Base-by-base conservation (phyloP, 371 early-diverging fungal genomes). In the Apophysomyces sp. region DNA sequence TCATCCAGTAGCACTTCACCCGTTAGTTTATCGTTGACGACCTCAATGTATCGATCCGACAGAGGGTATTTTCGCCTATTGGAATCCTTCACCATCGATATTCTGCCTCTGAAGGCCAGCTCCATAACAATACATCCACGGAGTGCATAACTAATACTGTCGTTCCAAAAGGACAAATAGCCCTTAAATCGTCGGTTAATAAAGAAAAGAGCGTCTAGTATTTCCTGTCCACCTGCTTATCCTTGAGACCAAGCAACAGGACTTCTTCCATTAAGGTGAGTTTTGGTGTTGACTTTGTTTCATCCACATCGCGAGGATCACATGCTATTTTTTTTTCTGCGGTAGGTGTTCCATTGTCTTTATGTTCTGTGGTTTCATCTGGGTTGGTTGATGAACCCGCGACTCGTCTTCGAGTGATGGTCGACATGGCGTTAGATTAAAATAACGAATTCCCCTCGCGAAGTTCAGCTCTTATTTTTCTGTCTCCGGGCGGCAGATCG, bases 81-180 rank as follows among this genome's bases (percentile, higher is more conserved):
- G n/a, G 90, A 75, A 63, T 94, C 96, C 70, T 92, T 94, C 51
- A 89, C 81, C 75, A 94, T 91, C 18, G 89, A 86, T 61, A 98
- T 92, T 32, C 97, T 86, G 61, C 89, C 87, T 39, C 98, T 85
- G 52, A 98, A 85, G 6, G 96, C 95, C 40, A 98, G 85, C 72
- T 98, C 98, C 83, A 95, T 93, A 31, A 98, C 80, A 67, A 98
- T 97, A 74, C 93, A 91, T 8, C 97, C 98, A 69, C 98, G 88
- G 29, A 97, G 73, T 12, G 94, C 95, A 77, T 97, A 98, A 40
- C 95, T 94, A 56, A 98, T 93, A 74, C 93, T 95, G 76, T 98
- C 98, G 81, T 98, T 98, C 98, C 98, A 97, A 74, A 98, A 97
- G 32, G 96, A 95, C 49, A 97, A 87, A 65, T 96, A 94, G 8